phyloP scores from a whole-genome alignment of 179 eudicot species.

The Pouteria campechiana region DNA sequence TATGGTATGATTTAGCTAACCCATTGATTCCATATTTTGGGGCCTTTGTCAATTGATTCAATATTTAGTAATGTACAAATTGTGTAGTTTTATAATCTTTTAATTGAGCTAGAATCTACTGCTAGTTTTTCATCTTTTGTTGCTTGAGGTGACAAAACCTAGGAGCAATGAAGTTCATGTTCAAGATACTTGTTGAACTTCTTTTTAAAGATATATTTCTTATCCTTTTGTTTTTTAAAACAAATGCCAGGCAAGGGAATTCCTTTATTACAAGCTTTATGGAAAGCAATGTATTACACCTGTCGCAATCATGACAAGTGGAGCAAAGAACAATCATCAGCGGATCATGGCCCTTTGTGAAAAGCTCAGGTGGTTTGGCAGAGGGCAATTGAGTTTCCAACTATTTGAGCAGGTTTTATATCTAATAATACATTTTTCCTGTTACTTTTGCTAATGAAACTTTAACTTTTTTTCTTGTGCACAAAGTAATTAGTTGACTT shows the following conservation, averaged over 20 bases:
- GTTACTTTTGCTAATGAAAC: background rate
- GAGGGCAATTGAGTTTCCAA: slow-evolving; percentile 72
- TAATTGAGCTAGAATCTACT: too few relatives aligned
- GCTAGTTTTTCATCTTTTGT: too few relatives aligned
- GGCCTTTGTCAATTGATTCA: too few relatives aligned
- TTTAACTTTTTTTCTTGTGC: slow-evolving; percentile 1
- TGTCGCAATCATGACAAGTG: slow-evolving; percentile 80
- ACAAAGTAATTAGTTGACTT: slow-evolving; percentile 9
- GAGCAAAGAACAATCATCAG: slow-evolving; percentile 76
- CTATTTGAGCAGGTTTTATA: slow-evolving; percentile 83
- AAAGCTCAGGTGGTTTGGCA: slow-evolving; percentile 80
- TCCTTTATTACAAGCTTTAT: slow-evolving; percentile 76
- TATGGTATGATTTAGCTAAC: too few relatives aligned
- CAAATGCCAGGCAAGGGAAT: slow-evolving; percentile 77
- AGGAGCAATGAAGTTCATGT: background rate
- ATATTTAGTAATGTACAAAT: too few relatives aligned
- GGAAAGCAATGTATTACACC: slow-evolving; percentile 92
- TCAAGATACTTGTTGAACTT: background rate
- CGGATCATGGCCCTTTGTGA: slow-evolving; percentile 74
- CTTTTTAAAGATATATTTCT: background rate
- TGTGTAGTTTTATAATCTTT: too few relatives aligned
- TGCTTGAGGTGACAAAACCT: background rate
- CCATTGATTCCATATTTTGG: too few relatives aligned
- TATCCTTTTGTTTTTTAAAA: too few relatives aligned
- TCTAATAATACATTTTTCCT: slow-evolving; percentile 5